These are phyloP conservation scores for Globisporangium megalacanthum DNA, from an alignment of 352 stramenopile genomes.

Conservation along the genomic window DNA sequence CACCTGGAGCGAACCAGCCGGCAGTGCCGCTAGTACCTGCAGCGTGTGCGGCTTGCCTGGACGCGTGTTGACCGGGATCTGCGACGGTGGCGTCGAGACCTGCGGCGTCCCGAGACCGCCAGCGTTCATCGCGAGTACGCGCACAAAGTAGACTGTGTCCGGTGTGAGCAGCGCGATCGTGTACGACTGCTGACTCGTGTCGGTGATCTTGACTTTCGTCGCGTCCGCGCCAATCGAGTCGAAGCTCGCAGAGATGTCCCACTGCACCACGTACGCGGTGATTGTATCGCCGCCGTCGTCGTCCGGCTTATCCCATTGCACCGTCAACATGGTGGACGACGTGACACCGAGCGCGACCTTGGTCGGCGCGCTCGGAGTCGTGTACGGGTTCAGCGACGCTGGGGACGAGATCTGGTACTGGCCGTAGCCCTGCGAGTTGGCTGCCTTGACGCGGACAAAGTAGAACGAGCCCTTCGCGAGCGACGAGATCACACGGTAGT, in stretches of 20 bases:
- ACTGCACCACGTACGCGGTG: conserved; percentile 89
- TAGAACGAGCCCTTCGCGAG: conserved; percentile 65
- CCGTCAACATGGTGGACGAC: conserved; percentile 88
- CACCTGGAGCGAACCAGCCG: conserved; percentile 34
- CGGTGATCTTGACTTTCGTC: conserved; percentile 53
- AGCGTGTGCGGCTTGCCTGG: conserved; percentile 70
- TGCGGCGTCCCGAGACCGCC: conserved; percentile 54
- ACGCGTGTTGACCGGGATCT: conserved; percentile 43
- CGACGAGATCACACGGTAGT: conserved; percentile 45
- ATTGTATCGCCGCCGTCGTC: conserved; percentile 89
- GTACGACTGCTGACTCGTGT: conserved; percentile 64
- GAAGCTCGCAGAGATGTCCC: conserved; percentile 88
- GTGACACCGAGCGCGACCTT: conserved; percentile 74
- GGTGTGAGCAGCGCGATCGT: conserved; percentile 80
- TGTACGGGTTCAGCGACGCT: conserved; percentile 88
- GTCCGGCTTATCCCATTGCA: conserved; percentile 76
- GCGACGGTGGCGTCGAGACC: conserved; percentile 37
- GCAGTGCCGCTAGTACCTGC: conserved; percentile 21
- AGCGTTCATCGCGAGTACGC: conserved; percentile 78
- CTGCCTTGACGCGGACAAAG: conserved; percentile 65
- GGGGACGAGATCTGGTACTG: conserved; percentile 85
- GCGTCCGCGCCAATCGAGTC: conserved; percentile 64
- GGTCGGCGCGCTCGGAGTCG: conserved; percentile 82
- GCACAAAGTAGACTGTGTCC: conserved; percentile 83
- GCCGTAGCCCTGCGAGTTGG: conserved; percentile 70